A percentile compares a stretch with the other conserved stretches of the same genome.
These are phyloP conservation scores for Lolium rigidum DNA, from an alignment of 176 grass and related monocot species.

Conservation along the genomic window DNA sequence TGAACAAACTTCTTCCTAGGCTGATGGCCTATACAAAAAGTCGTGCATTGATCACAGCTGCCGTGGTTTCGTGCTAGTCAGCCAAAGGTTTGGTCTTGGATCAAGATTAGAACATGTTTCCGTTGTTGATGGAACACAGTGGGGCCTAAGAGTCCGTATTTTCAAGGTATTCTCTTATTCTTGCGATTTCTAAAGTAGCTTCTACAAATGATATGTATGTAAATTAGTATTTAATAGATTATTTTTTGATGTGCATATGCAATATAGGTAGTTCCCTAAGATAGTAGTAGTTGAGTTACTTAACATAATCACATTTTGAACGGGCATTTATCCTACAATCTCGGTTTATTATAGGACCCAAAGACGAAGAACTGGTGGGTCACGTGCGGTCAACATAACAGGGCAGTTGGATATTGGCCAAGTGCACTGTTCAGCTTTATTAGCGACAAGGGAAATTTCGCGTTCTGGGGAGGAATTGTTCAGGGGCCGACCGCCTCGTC, in stretches of 20 bases:
- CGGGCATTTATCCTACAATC: not conserved
- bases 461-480: conserved; percentile 10
- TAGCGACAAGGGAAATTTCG: not conserved
- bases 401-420: conserved; percentile 39
- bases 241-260: too few species aligned
- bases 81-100: not conserved
- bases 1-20: conserved; percentile 4
- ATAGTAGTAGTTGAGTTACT: not conserved
- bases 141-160: not conserved
- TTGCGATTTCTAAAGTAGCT: not conserved
- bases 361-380: conserved; percentile 40
- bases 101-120: conserved; percentile 8
- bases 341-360: conserved; percentile 19
- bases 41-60: conserved; percentile 12
- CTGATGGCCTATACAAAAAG: not conserved
- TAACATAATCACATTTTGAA: not conserved
- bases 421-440: not conserved
- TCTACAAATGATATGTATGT: not conserved
- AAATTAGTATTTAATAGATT: too few species aligned
- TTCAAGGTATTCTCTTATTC: conserved; percentile 29
- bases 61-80: conserved; percentile 47
- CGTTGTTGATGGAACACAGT: conserved; percentile 12
- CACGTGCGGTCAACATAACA: not conserved
- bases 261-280: not conserved
- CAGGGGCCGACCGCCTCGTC: not conserved